Percentiles rank a stretch among this genome's conserved stretches.
Evolutionary conservation across 2,329 filamentous ascomycete genomes (phyloP).

Genomic region (Xylariaceae sp.): DNA sequence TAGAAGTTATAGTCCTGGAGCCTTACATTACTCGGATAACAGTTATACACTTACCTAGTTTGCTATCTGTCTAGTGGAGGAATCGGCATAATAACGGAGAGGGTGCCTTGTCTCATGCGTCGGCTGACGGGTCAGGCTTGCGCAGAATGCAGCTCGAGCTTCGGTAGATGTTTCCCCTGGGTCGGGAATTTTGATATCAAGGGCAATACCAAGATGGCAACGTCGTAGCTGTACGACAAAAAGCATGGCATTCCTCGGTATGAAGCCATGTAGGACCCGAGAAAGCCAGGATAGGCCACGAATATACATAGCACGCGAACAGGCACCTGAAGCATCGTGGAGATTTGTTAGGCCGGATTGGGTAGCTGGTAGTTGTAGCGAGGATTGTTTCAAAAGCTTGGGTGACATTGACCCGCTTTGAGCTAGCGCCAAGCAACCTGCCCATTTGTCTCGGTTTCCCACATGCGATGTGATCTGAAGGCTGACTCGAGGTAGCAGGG

Average conservation of each 20-base stretch:
- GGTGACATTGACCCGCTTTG: constrained; percentile 14
- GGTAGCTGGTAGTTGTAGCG: constrained; percentile 1
- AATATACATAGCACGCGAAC: no score
- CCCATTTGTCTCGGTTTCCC: constrained; percentile 9
- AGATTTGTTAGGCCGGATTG: background rate
- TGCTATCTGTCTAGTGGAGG: constrained; percentile 13
- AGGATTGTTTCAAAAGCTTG: background rate
- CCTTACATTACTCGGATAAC: no score
- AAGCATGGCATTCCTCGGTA: no score
- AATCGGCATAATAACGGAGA: constrained; percentile 17
- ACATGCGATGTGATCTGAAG: background rate
- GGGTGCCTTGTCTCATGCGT: constrained; percentile 11
- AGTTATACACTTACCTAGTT: background rate
- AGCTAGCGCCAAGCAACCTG: constrained; percentile 11
- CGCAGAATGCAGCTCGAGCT: constrained; percentile 11
- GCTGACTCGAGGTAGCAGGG: background rate
- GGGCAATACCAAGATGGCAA: no score
- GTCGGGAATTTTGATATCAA: constrained; percentile 8
- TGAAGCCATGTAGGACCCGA: no score
- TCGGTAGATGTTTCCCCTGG: constrained; percentile 19
- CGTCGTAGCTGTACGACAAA: no score
- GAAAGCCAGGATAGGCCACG: no score
- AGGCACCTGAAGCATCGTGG: no score
- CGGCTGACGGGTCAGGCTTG: constrained; percentile 13
- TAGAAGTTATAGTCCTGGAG: background rate